These are phyloP conservation scores for Cordia subcordata DNA, from an alignment of 257 asterid genomes.

Conservation along the genomic window DNA sequence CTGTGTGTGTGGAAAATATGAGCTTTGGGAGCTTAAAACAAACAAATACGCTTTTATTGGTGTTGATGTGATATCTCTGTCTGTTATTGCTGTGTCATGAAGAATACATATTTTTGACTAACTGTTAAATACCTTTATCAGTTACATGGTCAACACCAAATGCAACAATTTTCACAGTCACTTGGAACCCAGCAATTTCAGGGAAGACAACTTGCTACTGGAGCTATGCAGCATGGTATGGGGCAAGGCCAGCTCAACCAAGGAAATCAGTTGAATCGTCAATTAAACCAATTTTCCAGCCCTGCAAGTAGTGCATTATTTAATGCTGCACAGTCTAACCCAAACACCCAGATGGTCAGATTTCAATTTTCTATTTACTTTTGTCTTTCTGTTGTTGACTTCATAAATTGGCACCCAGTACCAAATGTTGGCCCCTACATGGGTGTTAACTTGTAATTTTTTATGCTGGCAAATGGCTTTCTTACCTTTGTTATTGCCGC, in stretches of 20 bases:
- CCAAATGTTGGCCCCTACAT: neutral
- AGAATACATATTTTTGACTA: no score
- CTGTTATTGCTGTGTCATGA: no score
- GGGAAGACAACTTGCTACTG: slow-evolving; percentile 76
- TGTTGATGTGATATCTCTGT: no score
- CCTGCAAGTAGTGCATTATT: slow-evolving; percentile 80
- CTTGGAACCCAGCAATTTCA: slow-evolving; percentile 76
- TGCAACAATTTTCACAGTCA: slow-evolving; percentile 92
- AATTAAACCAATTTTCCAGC: slow-evolving; percentile 77
- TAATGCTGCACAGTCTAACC: slow-evolving; percentile 81
- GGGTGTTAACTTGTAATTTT: neutral
- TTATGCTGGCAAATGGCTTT: no score
- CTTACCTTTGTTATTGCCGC: no score
- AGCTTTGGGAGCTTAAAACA: no score
- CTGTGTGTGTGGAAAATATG: no score
- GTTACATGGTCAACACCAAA: slow-evolving; percentile 87
- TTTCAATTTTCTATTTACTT: slow-evolving; percentile 3
- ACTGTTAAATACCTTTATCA: slow-evolving; percentile 10
- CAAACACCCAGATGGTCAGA: slow-evolving; percentile 81
- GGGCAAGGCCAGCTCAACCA: slow-evolving; percentile 72
- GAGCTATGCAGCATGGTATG: slow-evolving; percentile 67
- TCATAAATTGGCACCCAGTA: neutral
- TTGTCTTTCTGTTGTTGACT: slow-evolving; percentile 8
- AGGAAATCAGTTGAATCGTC: slow-evolving; percentile 92
- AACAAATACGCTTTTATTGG: no score